Percentiles rank a stretch among this genome's conserved stretches.
Conservation (phyloP, 495 filamentous ascomycete genomes). For the Lindgomyces ingoldianus region DNA sequence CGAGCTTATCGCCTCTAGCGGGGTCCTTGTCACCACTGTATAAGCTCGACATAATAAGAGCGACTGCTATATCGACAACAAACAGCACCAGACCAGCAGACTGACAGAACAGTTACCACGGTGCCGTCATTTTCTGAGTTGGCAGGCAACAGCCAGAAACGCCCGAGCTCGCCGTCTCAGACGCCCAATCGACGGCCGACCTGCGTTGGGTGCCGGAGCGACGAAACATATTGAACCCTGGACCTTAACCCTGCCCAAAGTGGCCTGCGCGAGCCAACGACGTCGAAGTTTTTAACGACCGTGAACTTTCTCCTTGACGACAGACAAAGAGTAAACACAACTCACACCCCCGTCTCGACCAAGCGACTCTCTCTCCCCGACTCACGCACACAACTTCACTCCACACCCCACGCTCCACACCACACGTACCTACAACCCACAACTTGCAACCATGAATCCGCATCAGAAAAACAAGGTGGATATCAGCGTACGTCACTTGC, state of each 20-base stretch:
- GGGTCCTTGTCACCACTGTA: neutral
- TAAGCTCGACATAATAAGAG: too few relatives aligned
- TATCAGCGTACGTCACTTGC: constrained; percentile 71
- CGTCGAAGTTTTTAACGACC: constrained; percentile 8
- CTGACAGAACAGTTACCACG: constrained; percentile 1
- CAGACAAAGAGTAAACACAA: constrained; percentile 37
- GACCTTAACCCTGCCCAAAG: constrained; percentile 26
- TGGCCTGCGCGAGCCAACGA: constrained; percentile 29
- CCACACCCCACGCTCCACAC: neutral
- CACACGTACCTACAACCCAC: neutral
- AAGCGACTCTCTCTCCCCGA: neutral
- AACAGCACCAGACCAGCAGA: neutral
- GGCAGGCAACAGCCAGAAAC: constrained; percentile 17
- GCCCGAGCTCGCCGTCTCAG: constrained; percentile 1
- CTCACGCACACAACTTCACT: neutral
- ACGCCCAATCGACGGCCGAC: constrained; percentile 28
- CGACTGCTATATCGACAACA: too few relatives aligned
- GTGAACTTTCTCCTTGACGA: constrained; percentile 17
- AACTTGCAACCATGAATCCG: constrained; percentile 73
- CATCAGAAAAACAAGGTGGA: constrained; percentile 97
- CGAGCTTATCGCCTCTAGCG: constrained; percentile 29
- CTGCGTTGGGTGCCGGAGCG: constrained; percentile 22
- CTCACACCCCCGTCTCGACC: neutral
- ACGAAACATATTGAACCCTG: constrained; percentile 33
- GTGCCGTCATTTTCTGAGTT: constrained; percentile 5